Evolutionary conservation across 2,329 filamentous ascomycete species (phyloP), one percentile per base, ranked within the genome.

Genomic region (Onygenales sp.): DNA sequence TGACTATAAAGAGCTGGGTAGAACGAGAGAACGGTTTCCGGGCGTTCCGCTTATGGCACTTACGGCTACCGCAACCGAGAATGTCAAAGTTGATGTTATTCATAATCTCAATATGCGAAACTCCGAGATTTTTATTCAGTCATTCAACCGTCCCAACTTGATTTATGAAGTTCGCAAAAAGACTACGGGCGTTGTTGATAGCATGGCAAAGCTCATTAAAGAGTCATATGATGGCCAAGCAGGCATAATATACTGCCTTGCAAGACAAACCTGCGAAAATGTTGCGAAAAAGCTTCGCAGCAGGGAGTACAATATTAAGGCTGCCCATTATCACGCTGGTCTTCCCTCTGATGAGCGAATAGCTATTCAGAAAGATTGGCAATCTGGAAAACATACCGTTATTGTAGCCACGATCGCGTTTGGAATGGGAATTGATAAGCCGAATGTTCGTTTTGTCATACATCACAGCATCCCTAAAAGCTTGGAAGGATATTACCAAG

Each of bases 371-470:
- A 80, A 80, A 56, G 70, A 83, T 33, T 98, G 93, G 93, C 93
- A 98, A 68, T 74, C 72, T 43, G 89, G 90, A 5, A 73, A 76
- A 50, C 81, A 85, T 63, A 87, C 95, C 60, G 87, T 98, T 36
- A 94, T 98, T 43, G 93, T 98, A 49, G 94, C 93, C 17, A 98
- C 93, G 0, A 97, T 98, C 68, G 93, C 93, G 27, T 98, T 98
- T 66, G 93, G 93, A 6, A 98, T 98, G 93, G 93, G 93, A n/a
- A 98, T 98, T 59, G 93, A 98, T 74, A 98, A 98, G 69, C 82
- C 91, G 0, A 87, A 98, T 66, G 93, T 98, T 47, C 87, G 93
- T 32, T 98, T 95, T 66, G 93, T 98, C 36, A 89, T 98, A 42
- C 94, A 98, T 65, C 86, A 95, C 63, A 87, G 84, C 43, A 78